Evolutionary conservation across 176 grass and related monocot genomes (phyloP), one percentile per base, ranked within the genome.

Genomic region (Phyllostachys edulis): DNA sequence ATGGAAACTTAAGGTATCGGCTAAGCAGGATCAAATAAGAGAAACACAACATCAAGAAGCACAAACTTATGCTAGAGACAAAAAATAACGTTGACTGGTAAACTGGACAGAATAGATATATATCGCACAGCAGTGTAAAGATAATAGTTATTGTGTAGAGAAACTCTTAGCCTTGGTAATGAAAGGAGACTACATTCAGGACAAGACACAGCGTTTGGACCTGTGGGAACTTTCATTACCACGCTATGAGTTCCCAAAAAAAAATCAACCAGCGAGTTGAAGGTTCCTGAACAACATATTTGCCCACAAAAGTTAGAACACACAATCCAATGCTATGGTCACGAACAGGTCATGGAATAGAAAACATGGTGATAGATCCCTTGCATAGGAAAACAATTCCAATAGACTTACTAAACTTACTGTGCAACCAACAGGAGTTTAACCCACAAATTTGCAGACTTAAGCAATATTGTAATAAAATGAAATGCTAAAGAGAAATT

Each of bases 401-500:
- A 82, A 75, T 27, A 74, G 6, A 76, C 40, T 49, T 67, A 37
- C 49, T 69, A 14, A 57, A 82, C 39, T 76, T 47, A 20, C 32
- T 29, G 64, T 21, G 71, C 61, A 60, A 76, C 21, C 14, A 21
- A 72, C 68, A 21, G 12, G 55, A 37, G 68, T 61, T 46, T 61
- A 82, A 61, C 51, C 52, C 9, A 61, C 24, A 42, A 60, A 55
- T 75, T 81, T 61, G 7, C 34, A 80, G 18, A 49, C 7, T 41
- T 24, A 52, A 69, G 49, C 64, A 81, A 65, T 29, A 57, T 29
- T 60, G 34, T 24, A 21, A 45, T 70, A 47, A 62, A 13, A 34
- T 72, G 61, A 60, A 27, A 79, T 79, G 41, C 20, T 71, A 66
- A 84, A 67, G 14, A 77, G 14, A 60, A 83, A 51, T 7, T 50